Evolutionary conservation across 345 rosid species (phyloP).

Genomic region (Brassica juncea): DNA sequence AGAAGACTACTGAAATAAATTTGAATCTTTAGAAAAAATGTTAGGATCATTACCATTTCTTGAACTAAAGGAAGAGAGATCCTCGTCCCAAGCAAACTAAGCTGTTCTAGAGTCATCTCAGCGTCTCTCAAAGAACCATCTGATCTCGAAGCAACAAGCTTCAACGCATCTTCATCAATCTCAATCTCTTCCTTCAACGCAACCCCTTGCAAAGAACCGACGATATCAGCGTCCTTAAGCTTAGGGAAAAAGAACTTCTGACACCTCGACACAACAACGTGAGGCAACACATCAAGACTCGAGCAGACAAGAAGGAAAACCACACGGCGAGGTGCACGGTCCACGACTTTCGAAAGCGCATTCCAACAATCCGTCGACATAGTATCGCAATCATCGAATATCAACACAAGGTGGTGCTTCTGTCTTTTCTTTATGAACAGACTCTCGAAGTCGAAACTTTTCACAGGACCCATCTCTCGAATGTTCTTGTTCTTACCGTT

Average conservation of each 20-base stretch:
- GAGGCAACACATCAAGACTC: conserved; percentile 90
- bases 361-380: conserved; percentile 83
- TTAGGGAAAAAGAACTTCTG: conserved; percentile 97
- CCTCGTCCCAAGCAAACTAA: conserved; percentile 86
- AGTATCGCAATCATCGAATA: conserved; percentile 84
- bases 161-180: conserved; percentile 76
- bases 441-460: conserved; percentile 69
- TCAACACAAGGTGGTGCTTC: conserved; percentile 60
- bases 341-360: conserved; percentile 73
- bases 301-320: conserved; percentile 86
- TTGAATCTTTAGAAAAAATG: no score
- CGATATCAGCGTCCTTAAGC: conserved; percentile 83
- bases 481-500: conserved; percentile 71
- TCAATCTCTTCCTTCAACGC: conserved; percentile 69
- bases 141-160: conserved; percentile 91
- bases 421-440: conserved; percentile 46
- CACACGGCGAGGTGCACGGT: conserved; percentile 76
- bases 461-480: conserved; percentile 82
- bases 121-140: conserved; percentile 98
- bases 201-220: conserved; percentile 71
- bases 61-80: conserved; percentile 85
- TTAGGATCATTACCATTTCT: conserved; percentile 60
- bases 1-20: no score
- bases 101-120: conserved; percentile 92
- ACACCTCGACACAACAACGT: conserved; percentile 85